Percentiles rank a stretch among this genome's conserved stretches.
Evolutionary conservation across 179 eudicot genomes (phyloP).

Genomic region (Beta corolliflora): DNA sequence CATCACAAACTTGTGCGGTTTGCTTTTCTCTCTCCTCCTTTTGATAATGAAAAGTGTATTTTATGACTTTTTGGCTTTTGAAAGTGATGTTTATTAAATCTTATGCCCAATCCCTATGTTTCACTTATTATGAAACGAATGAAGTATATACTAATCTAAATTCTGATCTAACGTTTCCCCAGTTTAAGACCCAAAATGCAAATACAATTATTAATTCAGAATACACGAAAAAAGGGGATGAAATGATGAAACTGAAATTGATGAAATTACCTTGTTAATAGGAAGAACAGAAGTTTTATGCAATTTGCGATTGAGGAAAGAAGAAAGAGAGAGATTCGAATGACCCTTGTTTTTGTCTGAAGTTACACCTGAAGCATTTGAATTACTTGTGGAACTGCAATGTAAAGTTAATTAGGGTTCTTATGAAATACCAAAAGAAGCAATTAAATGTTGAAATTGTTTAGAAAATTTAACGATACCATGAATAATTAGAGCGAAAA

Average conservation of each 20-base stretch:
- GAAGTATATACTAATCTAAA: no score
- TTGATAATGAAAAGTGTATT: no score
- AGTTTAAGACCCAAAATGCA: no score
- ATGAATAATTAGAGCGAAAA: constrained; percentile 17
- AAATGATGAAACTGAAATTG: not conserved
- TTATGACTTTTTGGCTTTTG: no score
- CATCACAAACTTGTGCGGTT: no score
- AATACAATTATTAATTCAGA: no score
- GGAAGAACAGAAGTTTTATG: constrained; percentile 51
- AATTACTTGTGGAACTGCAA: constrained; percentile 15
- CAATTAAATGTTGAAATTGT: not conserved
- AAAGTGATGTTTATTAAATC: no score
- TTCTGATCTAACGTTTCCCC: no score
- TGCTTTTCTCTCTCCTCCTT: no score
- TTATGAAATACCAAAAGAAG: not conserved
- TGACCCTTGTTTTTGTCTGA: not conserved
- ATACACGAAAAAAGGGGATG: no score
- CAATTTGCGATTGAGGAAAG: constrained; percentile 53
- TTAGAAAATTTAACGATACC: constrained; percentile 5
- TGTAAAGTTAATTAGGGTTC: not conserved
- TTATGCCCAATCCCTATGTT: no score
- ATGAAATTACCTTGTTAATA: constrained; percentile 26
- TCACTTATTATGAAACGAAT: no score
- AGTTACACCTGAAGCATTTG: constrained; percentile 7
- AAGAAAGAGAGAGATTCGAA: constrained; percentile 46